These are phyloP conservation scores for Umbilicus rupestris DNA, from an alignment of 164 flowering plant species.

Conservation along the genomic window DNA sequence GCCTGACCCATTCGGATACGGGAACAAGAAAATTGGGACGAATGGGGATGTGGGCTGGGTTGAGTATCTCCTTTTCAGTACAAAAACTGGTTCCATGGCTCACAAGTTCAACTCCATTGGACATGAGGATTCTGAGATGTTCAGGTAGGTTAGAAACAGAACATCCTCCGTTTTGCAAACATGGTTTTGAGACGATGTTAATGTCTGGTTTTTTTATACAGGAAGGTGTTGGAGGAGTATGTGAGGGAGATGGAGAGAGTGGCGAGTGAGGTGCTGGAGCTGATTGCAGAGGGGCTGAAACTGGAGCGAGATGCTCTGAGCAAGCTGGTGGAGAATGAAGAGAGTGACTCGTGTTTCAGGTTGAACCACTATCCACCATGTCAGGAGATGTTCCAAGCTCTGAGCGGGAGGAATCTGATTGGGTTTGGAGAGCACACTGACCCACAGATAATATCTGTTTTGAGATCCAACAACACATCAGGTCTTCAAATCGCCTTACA, in stretches of 20 bases:
- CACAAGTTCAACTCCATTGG: not conserved
- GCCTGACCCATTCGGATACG: not conserved
- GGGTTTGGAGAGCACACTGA: conserved; percentile 21
- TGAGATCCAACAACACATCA: conserved; percentile 19
- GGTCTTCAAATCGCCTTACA: conserved; percentile 19
- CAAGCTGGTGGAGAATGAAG: conserved; percentile 14
- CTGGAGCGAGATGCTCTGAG: conserved; percentile 10
- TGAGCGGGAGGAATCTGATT: conserved; percentile 13
- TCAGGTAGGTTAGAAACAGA: conserved; percentile 6
- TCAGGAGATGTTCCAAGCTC: conserved; percentile 11
- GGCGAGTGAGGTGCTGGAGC: conserved; percentile 13
- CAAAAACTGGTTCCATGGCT: not conserved
- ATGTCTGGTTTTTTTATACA: not conserved
- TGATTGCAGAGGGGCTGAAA: conserved; percentile 12
- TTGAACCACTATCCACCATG: conserved; percentile 21
- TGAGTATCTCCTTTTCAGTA: conserved; percentile 4
- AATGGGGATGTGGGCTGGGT: conserved; percentile 11
- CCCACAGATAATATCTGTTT: conserved; percentile 20
- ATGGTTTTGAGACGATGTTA: not conserved
- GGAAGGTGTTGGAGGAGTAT: not conserved
- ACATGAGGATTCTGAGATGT: not conserved
- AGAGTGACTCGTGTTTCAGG: conserved; percentile 18
- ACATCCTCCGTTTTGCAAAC: not conserved
- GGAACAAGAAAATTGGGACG: conserved; percentile 2
- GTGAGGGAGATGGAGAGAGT: conserved; percentile 10